phyloP scores from a whole-genome alignment of 495 filamentous ascomycete genomes.

The Apiosordaria backusii region DNA sequence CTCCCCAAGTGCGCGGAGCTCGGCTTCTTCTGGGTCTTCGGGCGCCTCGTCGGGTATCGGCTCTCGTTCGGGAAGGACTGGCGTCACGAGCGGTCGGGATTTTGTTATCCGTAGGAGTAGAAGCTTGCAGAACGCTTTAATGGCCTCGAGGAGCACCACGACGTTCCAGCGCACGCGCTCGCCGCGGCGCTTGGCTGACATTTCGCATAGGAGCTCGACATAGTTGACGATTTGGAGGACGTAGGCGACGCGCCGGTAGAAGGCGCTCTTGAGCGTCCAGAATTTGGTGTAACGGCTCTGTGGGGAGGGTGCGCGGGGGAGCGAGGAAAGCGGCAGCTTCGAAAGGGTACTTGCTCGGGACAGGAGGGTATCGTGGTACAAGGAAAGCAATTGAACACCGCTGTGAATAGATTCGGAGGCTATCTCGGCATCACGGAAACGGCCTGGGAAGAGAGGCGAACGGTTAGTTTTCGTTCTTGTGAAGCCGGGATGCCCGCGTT shows the following conservation, averaged over 20 bases:
- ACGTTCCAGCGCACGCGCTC: slow-evolving; percentile 85
- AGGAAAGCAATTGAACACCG: slow-evolving; percentile 79
- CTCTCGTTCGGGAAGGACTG: slow-evolving; percentile 83
- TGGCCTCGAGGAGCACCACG: slow-evolving; percentile 77
- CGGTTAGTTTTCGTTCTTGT: slow-evolving; percentile 19
- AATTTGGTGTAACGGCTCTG: slow-evolving; percentile 89
- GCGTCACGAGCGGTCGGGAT: slow-evolving; percentile 76
- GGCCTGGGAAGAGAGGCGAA: slow-evolving; percentile 52
- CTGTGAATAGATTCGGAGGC: slow-evolving; percentile 91
- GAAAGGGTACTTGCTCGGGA: slow-evolving; percentile 55
- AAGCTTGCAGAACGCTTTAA: slow-evolving; percentile 84
- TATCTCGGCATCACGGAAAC: slow-evolving; percentile 89
- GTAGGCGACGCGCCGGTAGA: slow-evolving; percentile 75
- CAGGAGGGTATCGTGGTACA: slow-evolving; percentile 92
- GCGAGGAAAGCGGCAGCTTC: slow-evolving; percentile 39
- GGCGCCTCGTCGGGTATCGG: slow-evolving; percentile 54
- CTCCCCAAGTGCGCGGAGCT: slow-evolving; percentile 24
- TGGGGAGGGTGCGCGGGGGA: slow-evolving; percentile 57
- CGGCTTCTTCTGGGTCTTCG: slow-evolving; percentile 42
- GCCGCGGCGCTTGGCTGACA: slow-evolving; percentile 75
- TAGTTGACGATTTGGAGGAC: slow-evolving; percentile 87
- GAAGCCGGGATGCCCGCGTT: not conserved
- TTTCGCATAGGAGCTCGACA: slow-evolving; percentile 84
- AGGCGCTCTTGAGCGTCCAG: slow-evolving; percentile 70
- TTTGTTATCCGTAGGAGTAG: slow-evolving; percentile 80